phyloP scores from a whole-genome alignment of 2,329 filamentous ascomycete species.

The Graphilbum fragrans region DNA sequence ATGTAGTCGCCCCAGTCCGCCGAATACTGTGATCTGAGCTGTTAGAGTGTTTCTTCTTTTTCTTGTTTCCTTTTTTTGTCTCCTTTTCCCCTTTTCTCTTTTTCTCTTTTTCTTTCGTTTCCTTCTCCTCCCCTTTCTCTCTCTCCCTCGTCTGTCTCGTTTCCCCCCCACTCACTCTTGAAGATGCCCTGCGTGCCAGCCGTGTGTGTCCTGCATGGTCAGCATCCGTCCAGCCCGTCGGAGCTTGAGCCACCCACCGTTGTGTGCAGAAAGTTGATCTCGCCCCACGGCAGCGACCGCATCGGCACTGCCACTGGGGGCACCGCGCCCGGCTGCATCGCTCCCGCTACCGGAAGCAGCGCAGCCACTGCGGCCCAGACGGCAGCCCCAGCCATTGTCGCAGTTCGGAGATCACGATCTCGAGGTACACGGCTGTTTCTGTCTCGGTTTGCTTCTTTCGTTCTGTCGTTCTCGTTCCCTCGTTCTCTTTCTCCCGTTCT shows the following conservation, averaged over 20 bases:
- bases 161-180: constrained; percentile 54
- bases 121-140: too few species aligned
- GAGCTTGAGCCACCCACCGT: constrained; percentile 31
- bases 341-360: constrained; percentile 21
- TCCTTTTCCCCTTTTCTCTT: neutral
- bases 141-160: neutral
- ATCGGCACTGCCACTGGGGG: constrained; percentile 67
- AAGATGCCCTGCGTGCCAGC: constrained; percentile 88
- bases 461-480: too few species aligned
- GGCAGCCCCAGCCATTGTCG: constrained; percentile 1
- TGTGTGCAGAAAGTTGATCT: constrained; percentile 94
- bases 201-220: constrained; percentile 57
- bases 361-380: constrained; percentile 3
- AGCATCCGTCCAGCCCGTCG: neutral
- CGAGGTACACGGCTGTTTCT: too few species aligned
- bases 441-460: too few species aligned
- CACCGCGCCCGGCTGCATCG: constrained; percentile 70
- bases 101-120: neutral
- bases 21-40: constrained; percentile 65
- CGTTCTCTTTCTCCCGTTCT: too few species aligned
- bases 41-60: neutral
- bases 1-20: constrained; percentile 98
- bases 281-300: constrained; percentile 78
- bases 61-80: too few species aligned
- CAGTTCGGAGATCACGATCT: neutral